Evolutionary conservation across 179 eudicot species (phyloP).

Genomic region (Spergularia azorica): DNA sequence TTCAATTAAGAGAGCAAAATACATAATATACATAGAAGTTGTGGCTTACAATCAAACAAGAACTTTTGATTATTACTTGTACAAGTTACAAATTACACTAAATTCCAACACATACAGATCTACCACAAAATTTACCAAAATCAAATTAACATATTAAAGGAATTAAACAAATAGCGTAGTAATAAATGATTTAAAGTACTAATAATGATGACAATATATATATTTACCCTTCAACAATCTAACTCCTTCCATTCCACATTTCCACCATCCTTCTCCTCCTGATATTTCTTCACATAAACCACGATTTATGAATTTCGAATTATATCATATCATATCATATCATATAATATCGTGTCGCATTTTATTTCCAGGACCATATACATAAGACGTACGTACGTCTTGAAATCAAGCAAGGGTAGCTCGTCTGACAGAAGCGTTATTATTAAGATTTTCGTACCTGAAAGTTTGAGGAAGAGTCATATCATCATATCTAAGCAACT

Average conservation of each 20-base stretch:
- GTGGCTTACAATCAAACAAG: conserved; percentile 7
- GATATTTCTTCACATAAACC: too few relatives aligned
- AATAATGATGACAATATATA: neutral
- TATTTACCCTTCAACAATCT: neutral
- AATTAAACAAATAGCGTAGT: neutral
- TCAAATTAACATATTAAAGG: neutral
- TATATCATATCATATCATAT: neutral
- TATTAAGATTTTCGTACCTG: conserved; percentile 30
- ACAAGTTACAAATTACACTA: conserved; percentile 17
- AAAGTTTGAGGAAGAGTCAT: conserved; percentile 53
- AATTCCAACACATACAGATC: conserved; percentile 3
- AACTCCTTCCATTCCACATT: neutral
- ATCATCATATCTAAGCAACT: conserved; percentile 43
- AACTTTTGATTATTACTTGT: conserved; percentile 11
- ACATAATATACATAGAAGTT: neutral
- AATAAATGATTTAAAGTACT: conserved; percentile 7
- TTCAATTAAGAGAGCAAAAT: neutral
- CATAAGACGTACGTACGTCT: neutral
- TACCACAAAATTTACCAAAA: neutral
- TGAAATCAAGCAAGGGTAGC: conserved; percentile 13
- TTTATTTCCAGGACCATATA: neutral
- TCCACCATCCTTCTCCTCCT: too few relatives aligned
- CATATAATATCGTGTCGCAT: neutral
- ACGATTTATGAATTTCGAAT: too few relatives aligned
- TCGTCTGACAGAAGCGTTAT: conserved; percentile 20